Conservation (phyloP, 2,329 filamentous ascomycete species). For the Claviceps humidiphila region DNA sequence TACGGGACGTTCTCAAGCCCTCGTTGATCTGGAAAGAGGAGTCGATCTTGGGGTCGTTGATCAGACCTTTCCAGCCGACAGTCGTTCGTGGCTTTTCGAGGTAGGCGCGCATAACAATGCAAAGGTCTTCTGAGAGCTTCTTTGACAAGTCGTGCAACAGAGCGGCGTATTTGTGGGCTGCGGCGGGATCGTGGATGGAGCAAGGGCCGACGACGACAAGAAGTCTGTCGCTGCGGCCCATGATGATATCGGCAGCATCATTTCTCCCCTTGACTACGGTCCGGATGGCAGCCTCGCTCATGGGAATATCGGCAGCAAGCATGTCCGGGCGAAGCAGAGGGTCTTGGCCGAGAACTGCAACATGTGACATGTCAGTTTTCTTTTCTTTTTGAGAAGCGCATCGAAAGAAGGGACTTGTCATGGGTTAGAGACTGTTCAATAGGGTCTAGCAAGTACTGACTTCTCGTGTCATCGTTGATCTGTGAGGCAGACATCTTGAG, state of each 20-base stretch:
- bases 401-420: neutral
- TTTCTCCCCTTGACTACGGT: conserved; percentile 60
- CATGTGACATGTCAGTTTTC: conserved; percentile 9
- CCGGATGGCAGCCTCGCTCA: conserved; percentile 45
- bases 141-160: conserved; percentile 65
- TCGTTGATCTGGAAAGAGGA: conserved; percentile 99
- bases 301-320: conserved; percentile 74
- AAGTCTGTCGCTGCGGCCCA: conserved; percentile 70
- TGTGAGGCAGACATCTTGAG: conserved; percentile 28
- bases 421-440: neutral
- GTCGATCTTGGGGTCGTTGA: conserved; percentile 98
- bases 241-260: conserved; percentile 60
- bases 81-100: conserved; percentile 97
- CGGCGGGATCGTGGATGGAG: conserved; percentile 87
- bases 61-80: conserved; percentile 97
- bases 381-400: neutral
- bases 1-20: conserved; percentile 79
- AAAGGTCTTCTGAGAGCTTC: conserved; percentile 70
- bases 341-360: conserved; percentile 81
- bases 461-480: conserved; percentile 32
- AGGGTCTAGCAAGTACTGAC: conserved; percentile 15
- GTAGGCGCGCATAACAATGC: conserved; percentile 96
- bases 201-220: conserved; percentile 92
- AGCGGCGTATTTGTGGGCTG: conserved; percentile 77
- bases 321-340: conserved; percentile 81